A percentile compares a stretch with the other conserved stretches of the same genome.
phyloP scores from a whole-genome alignment of 1,284 basidiomycete genomes.

The Cutaneotrichosporon arboriforme region DNA sequence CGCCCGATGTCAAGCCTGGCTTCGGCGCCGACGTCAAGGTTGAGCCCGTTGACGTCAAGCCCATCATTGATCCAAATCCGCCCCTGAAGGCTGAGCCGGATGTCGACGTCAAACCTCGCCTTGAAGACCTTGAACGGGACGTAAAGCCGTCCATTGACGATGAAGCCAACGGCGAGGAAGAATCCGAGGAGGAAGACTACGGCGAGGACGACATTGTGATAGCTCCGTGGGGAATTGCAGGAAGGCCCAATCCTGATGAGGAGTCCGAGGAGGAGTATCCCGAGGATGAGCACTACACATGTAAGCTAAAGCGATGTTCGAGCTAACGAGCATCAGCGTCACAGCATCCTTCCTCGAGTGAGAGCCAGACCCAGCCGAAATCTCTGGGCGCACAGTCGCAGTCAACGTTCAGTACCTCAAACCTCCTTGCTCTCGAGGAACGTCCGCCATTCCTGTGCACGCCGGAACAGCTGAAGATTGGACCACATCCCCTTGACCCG shows the following conservation, averaged over 20 bases:
- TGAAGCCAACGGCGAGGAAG: conserved; percentile 4
- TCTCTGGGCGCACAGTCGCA: neutral
- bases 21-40: neutral
- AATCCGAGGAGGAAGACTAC: conserved; percentile 24
- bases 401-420: neutral
- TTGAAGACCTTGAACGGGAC: neutral
- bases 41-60: neutral
- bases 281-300: conserved; percentile 5
- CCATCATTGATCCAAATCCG: neutral
- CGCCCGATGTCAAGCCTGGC: neutral
- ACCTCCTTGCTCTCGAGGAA: neutral
- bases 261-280: conserved; percentile 9
- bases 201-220: conserved; percentile 11
- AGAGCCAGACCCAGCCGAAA: neutral
- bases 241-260: conserved; percentile 27
- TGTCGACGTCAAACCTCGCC: neutral
- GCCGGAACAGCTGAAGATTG: conserved; percentile 16
- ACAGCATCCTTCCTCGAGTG: neutral
- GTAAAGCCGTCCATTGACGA: neutral
- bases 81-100: neutral
- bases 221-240: conserved; percentile 1
- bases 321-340: neutral
- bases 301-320: neutral
- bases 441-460: conserved; percentile 25
- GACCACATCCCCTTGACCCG: conserved; percentile 24